Conservation (phyloP, 352 stramenopile species). For the Thalassiosira livingstoniorum region DNA sequence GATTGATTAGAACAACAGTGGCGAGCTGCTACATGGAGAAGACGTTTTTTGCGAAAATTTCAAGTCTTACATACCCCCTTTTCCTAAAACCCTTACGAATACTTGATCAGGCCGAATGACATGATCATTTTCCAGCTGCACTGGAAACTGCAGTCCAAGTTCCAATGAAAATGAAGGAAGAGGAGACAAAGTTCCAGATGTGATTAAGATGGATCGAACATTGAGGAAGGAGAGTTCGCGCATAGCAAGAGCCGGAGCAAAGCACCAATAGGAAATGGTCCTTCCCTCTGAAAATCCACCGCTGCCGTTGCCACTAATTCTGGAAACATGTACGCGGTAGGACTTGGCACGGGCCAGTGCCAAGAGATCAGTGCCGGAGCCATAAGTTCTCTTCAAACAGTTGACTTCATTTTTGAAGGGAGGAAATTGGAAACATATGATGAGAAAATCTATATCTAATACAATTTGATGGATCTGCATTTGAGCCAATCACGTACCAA, state of each 20-base stretch:
- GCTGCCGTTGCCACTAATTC: slow-evolving; percentile 39
- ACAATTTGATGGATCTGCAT: slow-evolving; percentile 31
- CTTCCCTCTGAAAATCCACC: slow-evolving; percentile 68
- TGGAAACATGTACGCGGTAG: slow-evolving; percentile 58
- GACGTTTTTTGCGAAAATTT: too few species aligned
- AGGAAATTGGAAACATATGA: neutral
- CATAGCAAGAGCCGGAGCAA: slow-evolving; percentile 96
- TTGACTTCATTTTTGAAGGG: slow-evolving; percentile 40
- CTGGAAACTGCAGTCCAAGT: slow-evolving; percentile 94
- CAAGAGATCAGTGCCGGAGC: slow-evolving; percentile 37
- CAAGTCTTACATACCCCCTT: slow-evolving; percentile 56
- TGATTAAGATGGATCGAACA: slow-evolving; percentile 88
- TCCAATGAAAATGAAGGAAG: slow-evolving; percentile 96
- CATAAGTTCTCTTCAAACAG: slow-evolving; percentile 46
- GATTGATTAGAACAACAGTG: too few species aligned
- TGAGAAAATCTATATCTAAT: neutral
- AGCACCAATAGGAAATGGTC: slow-evolving; percentile 99
- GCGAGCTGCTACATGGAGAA: too few species aligned
- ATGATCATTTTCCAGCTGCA: slow-evolving; percentile 97
- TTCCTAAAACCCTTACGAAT: slow-evolving; percentile 90
- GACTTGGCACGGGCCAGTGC: slow-evolving; percentile 54
- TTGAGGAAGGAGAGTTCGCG: slow-evolving; percentile 93
- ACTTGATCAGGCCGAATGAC: slow-evolving; percentile 89
- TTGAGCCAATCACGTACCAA: slow-evolving; percentile 37
- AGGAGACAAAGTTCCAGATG: slow-evolving; percentile 97